phyloP scores from a whole-genome alignment of 495 filamentous ascomycete genomes.

The Penicillium coprophilum region DNA sequence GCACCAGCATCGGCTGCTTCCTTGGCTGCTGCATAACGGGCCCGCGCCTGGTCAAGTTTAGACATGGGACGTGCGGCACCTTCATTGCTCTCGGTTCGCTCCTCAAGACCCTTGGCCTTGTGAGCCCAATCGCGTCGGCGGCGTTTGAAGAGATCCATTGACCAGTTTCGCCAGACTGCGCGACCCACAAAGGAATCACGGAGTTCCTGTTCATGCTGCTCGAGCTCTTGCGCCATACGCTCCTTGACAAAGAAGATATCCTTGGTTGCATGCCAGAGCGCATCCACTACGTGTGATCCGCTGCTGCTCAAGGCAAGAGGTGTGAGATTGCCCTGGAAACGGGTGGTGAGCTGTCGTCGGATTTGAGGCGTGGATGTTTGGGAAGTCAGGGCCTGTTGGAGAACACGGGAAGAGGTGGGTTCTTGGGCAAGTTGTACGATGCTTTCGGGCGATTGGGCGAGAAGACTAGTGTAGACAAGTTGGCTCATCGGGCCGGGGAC shows the following conservation, averaged over 20 bases:
- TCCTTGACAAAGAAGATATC: slow-evolving; percentile 67
- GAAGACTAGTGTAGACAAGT: slow-evolving; percentile 56
- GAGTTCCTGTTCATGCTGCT: slow-evolving; percentile 60
- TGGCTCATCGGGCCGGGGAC: slow-evolving; percentile 56
- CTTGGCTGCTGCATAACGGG: slow-evolving; percentile 43
- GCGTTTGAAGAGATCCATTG: slow-evolving; percentile 79
- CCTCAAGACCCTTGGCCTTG: slow-evolving; percentile 58
- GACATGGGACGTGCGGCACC: slow-evolving; percentile 41
- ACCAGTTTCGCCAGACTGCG: slow-evolving; percentile 89
- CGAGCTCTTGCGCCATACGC: slow-evolving; percentile 63
- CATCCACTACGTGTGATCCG: slow-evolving; percentile 77
- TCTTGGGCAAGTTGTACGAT: slow-evolving; percentile 56
- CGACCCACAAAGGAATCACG: slow-evolving; percentile 74
- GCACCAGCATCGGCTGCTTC: slow-evolving; percentile 18
- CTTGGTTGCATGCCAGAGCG: slow-evolving; percentile 66
- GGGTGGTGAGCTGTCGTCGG: slow-evolving; percentile 61
- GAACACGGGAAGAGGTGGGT: slow-evolving; percentile 63
- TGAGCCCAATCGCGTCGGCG: slow-evolving; percentile 67
- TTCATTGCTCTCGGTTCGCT: slow-evolving; percentile 20
- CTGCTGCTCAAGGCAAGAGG: slow-evolving; percentile 67
- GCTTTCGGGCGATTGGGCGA: slow-evolving; percentile 40
- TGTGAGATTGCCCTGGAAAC: slow-evolving; percentile 57
- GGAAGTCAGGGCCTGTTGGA: slow-evolving; percentile 66
- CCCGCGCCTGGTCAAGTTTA: slow-evolving; percentile 49
- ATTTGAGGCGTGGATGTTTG: slow-evolving; percentile 55